These are phyloP conservation scores for Rostrohypoxylon terebratum DNA, from an alignment of 495 filamentous ascomycete genomes.

Conservation along the genomic window DNA sequence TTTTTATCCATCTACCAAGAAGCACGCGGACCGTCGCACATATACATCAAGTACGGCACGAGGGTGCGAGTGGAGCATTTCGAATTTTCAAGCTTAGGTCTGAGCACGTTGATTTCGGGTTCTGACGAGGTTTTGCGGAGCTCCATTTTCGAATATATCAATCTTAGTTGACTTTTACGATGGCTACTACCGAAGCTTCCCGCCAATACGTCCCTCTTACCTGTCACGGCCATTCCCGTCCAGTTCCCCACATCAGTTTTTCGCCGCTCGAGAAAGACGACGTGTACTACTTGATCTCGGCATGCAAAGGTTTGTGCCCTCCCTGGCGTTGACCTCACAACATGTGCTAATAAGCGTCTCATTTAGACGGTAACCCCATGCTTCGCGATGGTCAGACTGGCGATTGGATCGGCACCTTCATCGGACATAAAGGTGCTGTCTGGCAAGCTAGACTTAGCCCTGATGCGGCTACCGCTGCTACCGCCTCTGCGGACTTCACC, in stretches of 20 bases:
- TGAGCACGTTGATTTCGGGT: not conserved
- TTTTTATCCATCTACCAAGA: not conserved
- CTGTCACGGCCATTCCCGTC: slow-evolving; percentile 96
- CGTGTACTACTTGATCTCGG: slow-evolving; percentile 94
- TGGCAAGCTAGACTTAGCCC: slow-evolving; percentile 93
- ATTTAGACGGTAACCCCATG: slow-evolving; percentile 94
- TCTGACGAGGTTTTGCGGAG: not conserved
- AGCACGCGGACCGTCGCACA: slow-evolving; percentile 1
- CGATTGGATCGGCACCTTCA: slow-evolving; percentile 98
- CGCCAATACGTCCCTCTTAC: slow-evolving; percentile 83
- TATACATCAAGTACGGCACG: not conserved
- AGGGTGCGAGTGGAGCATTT: not conserved
- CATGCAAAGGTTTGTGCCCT: slow-evolving; percentile 83
- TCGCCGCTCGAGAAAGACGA: slow-evolving; percentile 85
- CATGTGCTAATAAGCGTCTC: slow-evolving; percentile 20
- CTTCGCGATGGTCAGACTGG: slow-evolving; percentile 96
- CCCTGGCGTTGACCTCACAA: not conserved
- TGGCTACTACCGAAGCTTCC: slow-evolving; percentile 60
- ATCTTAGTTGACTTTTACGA: slow-evolving; percentile 27
- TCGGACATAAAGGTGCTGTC: slow-evolving; percentile 97
- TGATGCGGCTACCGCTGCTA: slow-evolving; percentile 88
- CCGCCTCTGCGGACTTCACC: slow-evolving; percentile 94
- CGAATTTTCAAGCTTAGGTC: not conserved
- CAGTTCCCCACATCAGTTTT: slow-evolving; percentile 94
- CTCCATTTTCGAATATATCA: not conserved